Conservation (phyloP, 2,329 filamentous ascomycete species). For the Acrodontium crateriforme region DNA sequence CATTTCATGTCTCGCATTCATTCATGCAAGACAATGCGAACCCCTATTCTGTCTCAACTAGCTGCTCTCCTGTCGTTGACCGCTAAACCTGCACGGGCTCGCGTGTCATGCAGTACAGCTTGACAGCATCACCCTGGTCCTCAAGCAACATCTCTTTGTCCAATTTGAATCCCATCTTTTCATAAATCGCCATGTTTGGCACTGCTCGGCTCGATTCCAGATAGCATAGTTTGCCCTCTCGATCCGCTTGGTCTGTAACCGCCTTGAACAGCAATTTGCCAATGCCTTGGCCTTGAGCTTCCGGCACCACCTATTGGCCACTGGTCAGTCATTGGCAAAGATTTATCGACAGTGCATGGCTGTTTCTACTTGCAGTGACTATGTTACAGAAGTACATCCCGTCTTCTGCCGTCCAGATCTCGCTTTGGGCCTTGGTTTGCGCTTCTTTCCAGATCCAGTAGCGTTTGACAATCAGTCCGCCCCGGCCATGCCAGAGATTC, state of each 20-base stretch:
- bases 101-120: conserved; percentile 33
- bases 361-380: too few relatives aligned
- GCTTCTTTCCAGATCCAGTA: conserved; percentile 61
- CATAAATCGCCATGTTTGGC: conserved; percentile 59
- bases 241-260: conserved; percentile 50
- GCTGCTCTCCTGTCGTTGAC: too few relatives aligned
- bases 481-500: conserved; percentile 55
- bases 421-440: conserved; percentile 46
- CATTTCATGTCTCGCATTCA: too few relatives aligned
- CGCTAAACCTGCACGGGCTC: too few relatives aligned
- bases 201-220: conserved; percentile 54
- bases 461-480: conserved; percentile 51
- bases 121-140: conserved; percentile 41
- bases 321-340: too few relatives aligned
- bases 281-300: conserved; percentile 52
- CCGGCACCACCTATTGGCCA: too few relatives aligned
- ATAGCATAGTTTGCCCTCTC: conserved; percentile 51
- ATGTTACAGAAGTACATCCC: conserved; percentile 71
- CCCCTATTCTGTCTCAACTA: too few relatives aligned
- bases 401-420: conserved; percentile 49
- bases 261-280: conserved; percentile 50
- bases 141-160: conserved; percentile 53
- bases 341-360: too few relatives aligned
- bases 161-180: conserved; percentile 53
- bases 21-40: too few relatives aligned